Percentiles rank a stretch among this genome's conserved stretches.
Conservation (phyloP, 2,329 filamentous ascomycete genomes). For the Didymella sp. region DNA sequence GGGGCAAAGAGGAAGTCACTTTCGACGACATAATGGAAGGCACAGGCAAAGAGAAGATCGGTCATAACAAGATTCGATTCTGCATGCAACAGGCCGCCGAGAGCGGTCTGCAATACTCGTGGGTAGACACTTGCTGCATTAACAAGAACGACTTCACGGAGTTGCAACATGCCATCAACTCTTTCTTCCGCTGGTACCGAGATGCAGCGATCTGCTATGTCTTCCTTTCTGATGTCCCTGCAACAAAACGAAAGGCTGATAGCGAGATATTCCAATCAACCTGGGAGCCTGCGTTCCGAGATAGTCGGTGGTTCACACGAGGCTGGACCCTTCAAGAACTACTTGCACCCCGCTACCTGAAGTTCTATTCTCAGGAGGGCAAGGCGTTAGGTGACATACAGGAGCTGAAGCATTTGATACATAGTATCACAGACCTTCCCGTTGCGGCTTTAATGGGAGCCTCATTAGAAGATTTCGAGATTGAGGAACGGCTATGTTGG, state of each 20-base stretch:
- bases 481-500: slow-evolving; percentile 20
- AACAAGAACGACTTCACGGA: background rate
- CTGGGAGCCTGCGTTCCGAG: background rate
- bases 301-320: background rate
- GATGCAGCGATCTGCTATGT: background rate
- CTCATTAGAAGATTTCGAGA: background rate
- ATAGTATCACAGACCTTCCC: background rate
- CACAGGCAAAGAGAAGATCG: slow-evolving; percentile 9
- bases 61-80: slow-evolving; percentile 26
- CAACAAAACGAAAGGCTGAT: background rate
- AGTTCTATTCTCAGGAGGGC: background rate
- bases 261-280: background rate
- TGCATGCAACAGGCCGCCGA: slow-evolving; percentile 1
- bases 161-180: background rate
- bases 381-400: background rate
- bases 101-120: background rate
- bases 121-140: slow-evolving; percentile 1
- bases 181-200: background rate
- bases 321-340: background rate
- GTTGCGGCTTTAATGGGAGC: background rate
- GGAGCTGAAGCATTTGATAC: background rate
- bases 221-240: background rate
- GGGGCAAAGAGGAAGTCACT: slow-evolving; percentile 4
- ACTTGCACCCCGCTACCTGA: background rate
- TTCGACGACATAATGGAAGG: slow-evolving; percentile 24